phyloP scores from a whole-genome alignment of 257 asterid species.

The Nicotiana otophora region DNA sequence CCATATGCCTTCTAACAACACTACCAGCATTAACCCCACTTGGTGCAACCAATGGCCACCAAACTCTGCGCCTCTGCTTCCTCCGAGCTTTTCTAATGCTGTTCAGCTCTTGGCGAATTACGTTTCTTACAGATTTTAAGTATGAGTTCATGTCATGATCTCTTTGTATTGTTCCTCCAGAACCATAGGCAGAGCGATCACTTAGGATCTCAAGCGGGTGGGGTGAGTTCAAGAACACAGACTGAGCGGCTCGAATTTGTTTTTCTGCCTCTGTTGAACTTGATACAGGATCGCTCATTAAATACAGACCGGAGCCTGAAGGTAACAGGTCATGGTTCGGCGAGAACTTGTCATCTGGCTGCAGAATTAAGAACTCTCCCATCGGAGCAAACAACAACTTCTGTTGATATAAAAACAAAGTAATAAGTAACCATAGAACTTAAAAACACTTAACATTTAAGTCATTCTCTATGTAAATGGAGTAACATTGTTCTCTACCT shows the following conservation, averaged over 20 bases:
- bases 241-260: slow-evolving; percentile 57
- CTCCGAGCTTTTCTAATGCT: slow-evolving; percentile 49
- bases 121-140: slow-evolving; percentile 50
- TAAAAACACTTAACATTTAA: background rate
- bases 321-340: slow-evolving; percentile 93
- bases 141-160: slow-evolving; percentile 90
- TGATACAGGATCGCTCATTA: slow-evolving; percentile 38
- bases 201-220: slow-evolving; percentile 94
- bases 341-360: slow-evolving; percentile 73
- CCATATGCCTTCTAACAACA: slow-evolving; percentile 23
- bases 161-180: slow-evolving; percentile 72
- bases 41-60: slow-evolving; percentile 65
- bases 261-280: slow-evolving; percentile 46
- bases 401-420: slow-evolving; percentile 30
- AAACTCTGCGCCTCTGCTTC: slow-evolving; percentile 45
- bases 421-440: background rate
- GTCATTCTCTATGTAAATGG: background rate
- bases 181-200: slow-evolving; percentile 82
- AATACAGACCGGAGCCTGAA: slow-evolving; percentile 74
- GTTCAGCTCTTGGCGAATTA: slow-evolving; percentile 61
- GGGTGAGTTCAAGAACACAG: slow-evolving; percentile 64
- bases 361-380: slow-evolving; percentile 90
- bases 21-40: slow-evolving; percentile 38
- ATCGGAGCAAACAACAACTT: slow-evolving; percentile 70
- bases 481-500: slow-evolving; percentile 35